phyloP scores from a whole-genome alignment of 208 protist species.

The Kentomonas sorsogonicus region DNA sequence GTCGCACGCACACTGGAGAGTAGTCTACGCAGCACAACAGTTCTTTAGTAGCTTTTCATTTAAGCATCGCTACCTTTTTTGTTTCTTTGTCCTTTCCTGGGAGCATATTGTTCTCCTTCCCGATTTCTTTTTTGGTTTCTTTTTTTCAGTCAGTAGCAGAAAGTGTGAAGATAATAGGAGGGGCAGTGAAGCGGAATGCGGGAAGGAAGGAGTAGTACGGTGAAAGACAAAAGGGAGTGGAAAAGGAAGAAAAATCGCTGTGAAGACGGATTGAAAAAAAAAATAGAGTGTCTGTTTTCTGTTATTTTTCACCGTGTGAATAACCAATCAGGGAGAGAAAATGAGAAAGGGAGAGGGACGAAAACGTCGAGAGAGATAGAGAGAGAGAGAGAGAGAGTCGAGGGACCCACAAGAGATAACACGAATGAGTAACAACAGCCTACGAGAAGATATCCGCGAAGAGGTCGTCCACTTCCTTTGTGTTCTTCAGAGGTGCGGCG shows the following conservation, averaged over 20 bases:
- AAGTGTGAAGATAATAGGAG: background rate
- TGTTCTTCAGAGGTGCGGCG: no score
- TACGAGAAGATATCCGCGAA: conserved; percentile 66
- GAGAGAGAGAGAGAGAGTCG: conserved; percentile 14
- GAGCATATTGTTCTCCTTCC: no score
- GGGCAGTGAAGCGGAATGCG: no score
- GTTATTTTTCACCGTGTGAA: background rate
- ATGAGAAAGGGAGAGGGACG: background rate
- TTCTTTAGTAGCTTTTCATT: background rate
- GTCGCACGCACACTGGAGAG: no score
- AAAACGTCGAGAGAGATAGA: conserved; percentile 8
- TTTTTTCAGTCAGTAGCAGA: background rate
- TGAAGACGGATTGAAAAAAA: no score
- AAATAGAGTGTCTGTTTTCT: background rate
- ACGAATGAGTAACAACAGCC: no score
- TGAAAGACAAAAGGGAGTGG: background rate
- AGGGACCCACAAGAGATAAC: no score
- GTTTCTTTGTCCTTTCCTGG: no score
- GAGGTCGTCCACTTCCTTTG: conserved; percentile 43
- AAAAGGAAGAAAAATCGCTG: no score
- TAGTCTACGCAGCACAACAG: no score
- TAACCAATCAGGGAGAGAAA: background rate
- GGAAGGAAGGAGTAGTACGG: background rate
- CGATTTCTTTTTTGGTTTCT: background rate
- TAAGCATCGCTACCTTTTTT: background rate